These are phyloP conservation scores for Turnera subulata DNA, from an alignment of 345 rosid genomes.

Conservation along the genomic window DNA sequence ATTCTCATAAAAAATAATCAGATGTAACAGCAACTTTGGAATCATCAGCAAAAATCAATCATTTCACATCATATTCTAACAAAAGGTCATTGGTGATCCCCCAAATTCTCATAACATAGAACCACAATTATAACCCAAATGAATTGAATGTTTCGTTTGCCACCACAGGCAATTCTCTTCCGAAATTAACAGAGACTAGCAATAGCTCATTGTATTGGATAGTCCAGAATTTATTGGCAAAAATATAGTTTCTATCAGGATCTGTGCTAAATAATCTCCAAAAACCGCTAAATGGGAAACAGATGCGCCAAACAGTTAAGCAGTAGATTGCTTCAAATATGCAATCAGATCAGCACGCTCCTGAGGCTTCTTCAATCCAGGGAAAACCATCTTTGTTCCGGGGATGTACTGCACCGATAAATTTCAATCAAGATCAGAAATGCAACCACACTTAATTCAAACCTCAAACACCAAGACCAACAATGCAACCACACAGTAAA, in stretches of 20 bases:
- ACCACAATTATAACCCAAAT: neutral
- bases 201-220: neutral
- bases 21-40: too few relatives aligned
- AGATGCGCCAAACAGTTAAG: constrained; percentile 10
- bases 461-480: too few relatives aligned
- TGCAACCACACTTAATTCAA: too few relatives aligned
- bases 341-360: constrained; percentile 92
- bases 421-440: too few relatives aligned
- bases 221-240: constrained; percentile 1
- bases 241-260: neutral
- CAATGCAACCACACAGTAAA: too few relatives aligned
- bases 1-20: too few relatives aligned
- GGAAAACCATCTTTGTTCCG: constrained; percentile 98
- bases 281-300: neutral
- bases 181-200: neutral
- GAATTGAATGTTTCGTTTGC: neutral
- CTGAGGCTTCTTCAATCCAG: constrained; percentile 93
- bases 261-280: neutral
- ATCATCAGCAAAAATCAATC: too few relatives aligned
- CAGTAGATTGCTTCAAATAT: constrained; percentile 77
- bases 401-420: constrained; percentile 97
- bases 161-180: neutral
- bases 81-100: neutral
- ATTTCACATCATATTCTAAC: too few relatives aligned
- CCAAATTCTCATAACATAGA: neutral